phyloP scores from a whole-genome alignment of 2,329 filamentous ascomycete genomes.

The Remersonia thermophila region DNA sequence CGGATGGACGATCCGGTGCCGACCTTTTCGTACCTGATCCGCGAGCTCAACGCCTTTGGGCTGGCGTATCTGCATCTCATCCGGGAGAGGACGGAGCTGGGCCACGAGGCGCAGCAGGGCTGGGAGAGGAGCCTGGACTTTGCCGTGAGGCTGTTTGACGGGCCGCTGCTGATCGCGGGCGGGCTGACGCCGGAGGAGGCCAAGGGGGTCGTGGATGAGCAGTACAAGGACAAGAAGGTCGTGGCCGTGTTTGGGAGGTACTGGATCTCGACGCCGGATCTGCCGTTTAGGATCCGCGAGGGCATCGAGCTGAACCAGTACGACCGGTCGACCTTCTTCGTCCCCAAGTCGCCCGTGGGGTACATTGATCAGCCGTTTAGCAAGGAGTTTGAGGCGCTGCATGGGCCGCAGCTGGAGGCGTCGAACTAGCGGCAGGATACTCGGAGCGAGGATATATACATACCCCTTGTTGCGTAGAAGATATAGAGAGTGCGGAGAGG shows the following conservation, averaged over 20 bases:
- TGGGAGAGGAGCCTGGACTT: slow-evolving; percentile 20
- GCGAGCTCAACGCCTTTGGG: slow-evolving; percentile 16
- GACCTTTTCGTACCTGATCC: slow-evolving; percentile 13
- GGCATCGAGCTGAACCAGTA: slow-evolving; percentile 26
- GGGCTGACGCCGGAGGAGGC: slow-evolving; percentile 18
- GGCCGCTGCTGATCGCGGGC: slow-evolving; percentile 23
- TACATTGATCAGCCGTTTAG: slow-evolving; percentile 29
- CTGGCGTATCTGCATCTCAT: slow-evolving; percentile 48
- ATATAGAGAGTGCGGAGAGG: too few relatives aligned
- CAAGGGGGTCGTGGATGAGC: slow-evolving; percentile 17
- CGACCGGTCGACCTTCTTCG: slow-evolving; percentile 28
- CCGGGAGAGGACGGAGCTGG: slow-evolving; percentile 25
- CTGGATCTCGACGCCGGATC: slow-evolving; percentile 33
- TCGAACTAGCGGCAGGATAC: neutral
- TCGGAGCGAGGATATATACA: too few relatives aligned
- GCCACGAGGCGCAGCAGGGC: neutral
- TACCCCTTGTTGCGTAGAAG: too few relatives aligned
- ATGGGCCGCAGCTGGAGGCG: slow-evolving; percentile 4
- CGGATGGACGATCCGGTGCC: slow-evolving; percentile 13
- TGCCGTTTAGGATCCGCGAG: slow-evolving; percentile 28
- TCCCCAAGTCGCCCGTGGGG: slow-evolving; percentile 22
- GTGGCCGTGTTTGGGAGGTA: slow-evolving; percentile 29
- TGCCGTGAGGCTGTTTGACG: slow-evolving; percentile 19
- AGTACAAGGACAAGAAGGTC: slow-evolving; percentile 17
- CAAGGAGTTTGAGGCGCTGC: slow-evolving; percentile 16